phyloP scores from a whole-genome alignment of 208 protist genomes.

The Trypanosoma grayi region DNA sequence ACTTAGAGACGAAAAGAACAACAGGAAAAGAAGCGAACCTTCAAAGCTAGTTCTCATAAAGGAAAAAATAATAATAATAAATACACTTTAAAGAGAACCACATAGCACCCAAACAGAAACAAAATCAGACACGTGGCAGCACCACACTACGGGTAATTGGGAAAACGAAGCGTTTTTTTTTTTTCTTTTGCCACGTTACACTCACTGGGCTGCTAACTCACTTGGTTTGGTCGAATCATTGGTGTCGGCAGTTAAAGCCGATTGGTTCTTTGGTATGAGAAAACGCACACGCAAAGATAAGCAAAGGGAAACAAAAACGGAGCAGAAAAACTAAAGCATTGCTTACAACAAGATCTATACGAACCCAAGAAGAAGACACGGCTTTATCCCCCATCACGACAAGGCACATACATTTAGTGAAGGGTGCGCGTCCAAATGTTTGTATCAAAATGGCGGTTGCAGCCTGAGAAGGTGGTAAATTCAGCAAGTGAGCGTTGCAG shows the following conservation, averaged over 20 bases:
- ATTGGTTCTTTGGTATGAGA: slow-evolving; percentile 12
- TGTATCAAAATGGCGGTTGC: no score
- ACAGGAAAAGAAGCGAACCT: slow-evolving; percentile 7
- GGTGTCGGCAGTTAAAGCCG: neutral
- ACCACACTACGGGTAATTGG: no score
- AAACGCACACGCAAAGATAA: slow-evolving; percentile 18
- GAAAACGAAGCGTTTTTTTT: no score
- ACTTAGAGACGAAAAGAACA: slow-evolving; percentile 12
- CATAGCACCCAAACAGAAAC: no score
- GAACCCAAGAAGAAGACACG: slow-evolving; percentile 15
- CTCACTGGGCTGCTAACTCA: no score
- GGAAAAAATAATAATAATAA: slow-evolving; percentile 1
- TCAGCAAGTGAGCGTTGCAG: no score
- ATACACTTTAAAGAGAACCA: slow-evolving; percentile 3
- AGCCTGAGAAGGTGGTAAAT: no score
- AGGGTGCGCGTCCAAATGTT: no score
- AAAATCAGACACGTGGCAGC: no score
- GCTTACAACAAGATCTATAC: neutral
- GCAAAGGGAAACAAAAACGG: slow-evolving; percentile 20
- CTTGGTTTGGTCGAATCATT: no score
- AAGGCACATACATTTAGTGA: no score
- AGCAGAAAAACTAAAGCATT: slow-evolving; percentile 10
- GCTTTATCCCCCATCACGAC: no score
- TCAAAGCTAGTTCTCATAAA: neutral
- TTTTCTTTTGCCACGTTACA: neutral